These are phyloP conservation scores for Datura wrightii DNA, from an alignment of 257 asterid genomes.

Conservation along the genomic window DNA sequence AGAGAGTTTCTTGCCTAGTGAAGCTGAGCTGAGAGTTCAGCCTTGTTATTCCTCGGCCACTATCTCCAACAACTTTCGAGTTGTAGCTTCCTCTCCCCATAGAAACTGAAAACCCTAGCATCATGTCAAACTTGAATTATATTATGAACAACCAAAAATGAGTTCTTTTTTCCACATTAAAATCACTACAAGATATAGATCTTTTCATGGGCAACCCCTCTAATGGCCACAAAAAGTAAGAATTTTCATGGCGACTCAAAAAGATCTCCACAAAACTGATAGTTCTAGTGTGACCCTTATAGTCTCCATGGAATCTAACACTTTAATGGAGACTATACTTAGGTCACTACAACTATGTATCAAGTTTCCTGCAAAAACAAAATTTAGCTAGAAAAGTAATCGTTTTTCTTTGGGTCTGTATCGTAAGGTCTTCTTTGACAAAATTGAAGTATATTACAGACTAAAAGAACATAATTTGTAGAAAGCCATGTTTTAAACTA, in stretches of 20 bases:
- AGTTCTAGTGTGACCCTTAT: background rate
- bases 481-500: background rate
- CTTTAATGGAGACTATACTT: background rate
- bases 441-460: background rate
- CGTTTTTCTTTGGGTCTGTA: background rate
- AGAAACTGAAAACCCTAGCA: conserved; percentile 64
- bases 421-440: background rate
- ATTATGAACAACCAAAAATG: background rate
- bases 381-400: background rate
- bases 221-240: background rate
- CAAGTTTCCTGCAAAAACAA: background rate
- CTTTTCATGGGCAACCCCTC: background rate
- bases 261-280: background rate
- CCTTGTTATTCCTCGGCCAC: conserved; percentile 50
- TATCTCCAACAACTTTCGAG: conserved; percentile 48
- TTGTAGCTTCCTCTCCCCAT: conserved; percentile 57
- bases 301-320: background rate
- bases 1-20: conserved; percentile 60
- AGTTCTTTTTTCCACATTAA: background rate
- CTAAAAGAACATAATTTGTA: background rate
- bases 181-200: background rate
- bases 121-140: background rate
- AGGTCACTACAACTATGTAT: background rate
- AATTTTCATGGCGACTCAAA: background rate
- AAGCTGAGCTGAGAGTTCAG: conserved; percentile 80